A percentile compares a stretch with the other conserved stretches of the same genome.
Evolutionary conservation across 1,284 basidiomycete genomes (phyloP).

Genomic region (Kwoniella shivajii): DNA sequence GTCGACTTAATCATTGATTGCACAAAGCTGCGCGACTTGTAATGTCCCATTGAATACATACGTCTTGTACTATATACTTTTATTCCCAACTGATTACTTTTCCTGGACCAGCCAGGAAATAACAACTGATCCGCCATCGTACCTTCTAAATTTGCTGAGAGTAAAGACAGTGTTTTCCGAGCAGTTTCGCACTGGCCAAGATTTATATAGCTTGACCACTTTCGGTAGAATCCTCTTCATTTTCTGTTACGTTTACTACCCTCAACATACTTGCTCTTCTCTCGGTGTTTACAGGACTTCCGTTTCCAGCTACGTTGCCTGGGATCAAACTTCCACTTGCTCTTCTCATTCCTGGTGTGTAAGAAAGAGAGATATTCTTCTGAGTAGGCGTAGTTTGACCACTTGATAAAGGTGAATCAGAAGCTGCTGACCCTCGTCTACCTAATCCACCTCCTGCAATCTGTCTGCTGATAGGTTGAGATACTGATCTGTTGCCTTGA

Average conservation of each 20-base stretch:
- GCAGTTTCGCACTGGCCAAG: not conserved
- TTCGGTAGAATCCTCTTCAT: slow-evolving; percentile 8
- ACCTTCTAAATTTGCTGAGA: too few species aligned
- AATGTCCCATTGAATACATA: not conserved
- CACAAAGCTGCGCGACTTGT: not conserved
- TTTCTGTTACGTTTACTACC: slow-evolving; percentile 31
- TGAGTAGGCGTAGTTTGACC: slow-evolving; percentile 14
- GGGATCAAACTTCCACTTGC: slow-evolving; percentile 5
- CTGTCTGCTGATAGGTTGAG: slow-evolving; percentile 25
- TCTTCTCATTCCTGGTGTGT: slow-evolving; percentile 6
- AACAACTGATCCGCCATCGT: not conserved
- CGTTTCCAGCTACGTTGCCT: not conserved
- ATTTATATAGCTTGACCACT: not conserved
- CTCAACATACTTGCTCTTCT: slow-evolving; percentile 29
- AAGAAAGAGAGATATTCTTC: slow-evolving; percentile 1
- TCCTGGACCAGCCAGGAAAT: slow-evolving; percentile 3
- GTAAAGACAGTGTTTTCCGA: not conserved
- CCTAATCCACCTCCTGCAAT: slow-evolving; percentile 17
- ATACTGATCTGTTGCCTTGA: slow-evolving; percentile 21
- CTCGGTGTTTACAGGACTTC: slow-evolving; percentile 6
- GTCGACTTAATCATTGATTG: too few species aligned
- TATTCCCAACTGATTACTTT: too few species aligned
- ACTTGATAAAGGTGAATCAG: slow-evolving; percentile 10
- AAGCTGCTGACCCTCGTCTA: slow-evolving; percentile 22
- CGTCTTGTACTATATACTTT: not conserved